Base-by-base conservation (phyloP, 805 yeast genomes). In the Brettanomyces nanus region DNA sequence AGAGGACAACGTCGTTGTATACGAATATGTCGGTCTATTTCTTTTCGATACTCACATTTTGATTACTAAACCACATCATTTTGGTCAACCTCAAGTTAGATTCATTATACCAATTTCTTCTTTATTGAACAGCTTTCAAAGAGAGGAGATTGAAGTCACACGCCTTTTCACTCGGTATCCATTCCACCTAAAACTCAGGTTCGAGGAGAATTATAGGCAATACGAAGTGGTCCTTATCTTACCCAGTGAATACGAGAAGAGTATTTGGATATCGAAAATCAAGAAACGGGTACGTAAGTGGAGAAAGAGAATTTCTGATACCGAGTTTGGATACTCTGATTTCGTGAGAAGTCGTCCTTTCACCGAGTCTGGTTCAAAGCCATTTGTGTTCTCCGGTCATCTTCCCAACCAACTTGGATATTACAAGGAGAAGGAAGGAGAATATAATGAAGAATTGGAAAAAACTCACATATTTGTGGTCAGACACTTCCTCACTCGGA, bases 11-110 rank as follows among this genome's bases (percentile, higher is more conserved):
- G 21, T 18, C 4, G 32, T 46, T n/a, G 37, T 34, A n/a, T 36
- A 41, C 30, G 38, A 46, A 17, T 52, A 39, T 40, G 49, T 56
- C 53, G 75, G 59, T 37, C 63, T 51, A 31, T 40, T 74, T 31
- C 46, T 74, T 17, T 75, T 71, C 57, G 72, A 75, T 42, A 63
- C 75, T 4, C 77, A 74, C 49, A 48, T 76, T 20, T 44, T 77
- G 1, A 41, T 72, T 26, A 55, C 65, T 10, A 42, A 57, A 14
- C 34, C 48, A 19, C 56, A 54, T 41, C 36, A 40, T 30, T 14
- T 35, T 4, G 32, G 36, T 6, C 58, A 47, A 20, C 48, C 53
- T 25, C 65, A 57, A 4, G 61, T 73, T 5, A 58, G 55, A 13
- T 71, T 75, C 44, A 62, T 75, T 11, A 59, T 77, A 6, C 79